These are phyloP conservation scores for Xylaria sp. DNA, from an alignment of 2,329 filamentous ascomycete species.

Conservation along the genomic window DNA sequence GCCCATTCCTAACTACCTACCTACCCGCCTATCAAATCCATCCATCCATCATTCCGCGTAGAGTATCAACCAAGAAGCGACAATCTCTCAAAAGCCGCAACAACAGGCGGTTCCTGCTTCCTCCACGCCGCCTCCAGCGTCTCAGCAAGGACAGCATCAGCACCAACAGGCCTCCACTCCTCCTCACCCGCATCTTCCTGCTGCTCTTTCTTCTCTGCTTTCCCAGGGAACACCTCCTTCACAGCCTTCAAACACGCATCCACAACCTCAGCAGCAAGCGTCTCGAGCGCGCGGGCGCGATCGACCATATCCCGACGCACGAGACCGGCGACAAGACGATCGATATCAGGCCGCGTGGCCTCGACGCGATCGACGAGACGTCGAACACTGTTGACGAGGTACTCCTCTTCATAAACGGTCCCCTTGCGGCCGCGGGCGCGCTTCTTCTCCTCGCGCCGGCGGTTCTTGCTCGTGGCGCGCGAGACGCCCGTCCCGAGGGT, in stretches of 20 bases:
- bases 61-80: slow-evolving; percentile 57
- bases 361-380: slow-evolving; percentile 86
- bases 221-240: slow-evolving; percentile 71
- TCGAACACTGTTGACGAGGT: slow-evolving; percentile 87
- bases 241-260: slow-evolving; percentile 74
- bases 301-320: slow-evolving; percentile 87
- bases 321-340: slow-evolving; percentile 78
- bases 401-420: slow-evolving; percentile 97
- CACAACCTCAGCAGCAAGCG: slow-evolving; percentile 77
- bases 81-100: slow-evolving; percentile 61
- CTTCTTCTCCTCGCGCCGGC: slow-evolving; percentile 91
- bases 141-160: slow-evolving; percentile 63
- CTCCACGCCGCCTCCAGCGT: slow-evolving; percentile 58
- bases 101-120: slow-evolving; percentile 59
- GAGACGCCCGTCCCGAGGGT: slow-evolving; percentile 79
- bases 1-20: not conserved
- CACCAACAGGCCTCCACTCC: slow-evolving; percentile 54
- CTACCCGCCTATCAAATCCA: no score
- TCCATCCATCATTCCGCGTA: not conserved
- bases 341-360: slow-evolving; percentile 74
- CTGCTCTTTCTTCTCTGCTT: slow-evolving; percentile 15
- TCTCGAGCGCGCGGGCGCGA: slow-evolving; percentile 80
- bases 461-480: slow-evolving; percentile 86
- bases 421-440: slow-evolving; percentile 94
- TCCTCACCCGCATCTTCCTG: slow-evolving; percentile 38